A percentile compares a stretch with the other conserved stretches of the same genome.
These are phyloP conservation scores for Stylosanthes scabra DNA, from an alignment of 331 rosid genomes.

Conservation along the genomic window DNA sequence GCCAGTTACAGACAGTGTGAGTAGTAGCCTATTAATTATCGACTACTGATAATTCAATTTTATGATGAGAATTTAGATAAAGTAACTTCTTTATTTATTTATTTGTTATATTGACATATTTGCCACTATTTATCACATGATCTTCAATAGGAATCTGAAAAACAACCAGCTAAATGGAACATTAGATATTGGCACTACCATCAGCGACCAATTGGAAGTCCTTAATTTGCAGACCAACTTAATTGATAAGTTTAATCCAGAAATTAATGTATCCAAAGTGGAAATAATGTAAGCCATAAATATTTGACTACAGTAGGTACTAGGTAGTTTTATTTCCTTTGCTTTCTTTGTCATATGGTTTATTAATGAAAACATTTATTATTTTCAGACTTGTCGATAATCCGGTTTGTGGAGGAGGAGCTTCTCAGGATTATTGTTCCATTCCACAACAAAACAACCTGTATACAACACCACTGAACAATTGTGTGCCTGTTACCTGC, in stretches of 20 bases:
- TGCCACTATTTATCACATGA: constrained; percentile 10
- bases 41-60: constrained; percentile 3
- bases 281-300: constrained; percentile 55
- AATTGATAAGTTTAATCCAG: constrained; percentile 27
- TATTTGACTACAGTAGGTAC: background rate
- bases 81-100: constrained; percentile 2
- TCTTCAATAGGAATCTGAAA: constrained; percentile 41
- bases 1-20: constrained; percentile 65
- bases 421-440: constrained; percentile 44
- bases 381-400: constrained; percentile 56
- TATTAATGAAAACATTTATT: background rate
- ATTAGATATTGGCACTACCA: constrained; percentile 41
- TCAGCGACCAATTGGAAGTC: constrained; percentile 39
- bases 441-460: constrained; percentile 20
- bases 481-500: constrained; percentile 52
- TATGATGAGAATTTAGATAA: background rate
- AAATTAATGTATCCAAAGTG: constrained; percentile 28
- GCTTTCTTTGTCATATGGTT: background rate
- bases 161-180: constrained; percentile 47
- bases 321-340: constrained; percentile 8
- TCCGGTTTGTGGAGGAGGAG: constrained; percentile 53
- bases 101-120: constrained; percentile 3
- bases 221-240: constrained; percentile 57
- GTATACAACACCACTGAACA: constrained; percentile 32
- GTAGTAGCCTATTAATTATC: constrained; percentile 35